Conservation (phyloP, 2,329 filamentous ascomycete genomes). For the Huntiella moniliformis region DNA sequence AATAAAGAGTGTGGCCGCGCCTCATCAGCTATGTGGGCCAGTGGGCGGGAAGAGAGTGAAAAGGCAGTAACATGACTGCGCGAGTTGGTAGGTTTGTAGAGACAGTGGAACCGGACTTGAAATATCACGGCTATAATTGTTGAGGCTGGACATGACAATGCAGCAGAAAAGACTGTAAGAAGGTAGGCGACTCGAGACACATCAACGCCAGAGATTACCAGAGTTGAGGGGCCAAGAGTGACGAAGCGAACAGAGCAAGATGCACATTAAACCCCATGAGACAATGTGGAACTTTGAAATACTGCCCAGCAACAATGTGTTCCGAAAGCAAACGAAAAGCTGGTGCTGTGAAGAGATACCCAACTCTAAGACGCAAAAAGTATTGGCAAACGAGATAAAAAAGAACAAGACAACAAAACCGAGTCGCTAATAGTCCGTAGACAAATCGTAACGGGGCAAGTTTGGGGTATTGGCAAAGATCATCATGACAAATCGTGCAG, state of each 20-base stretch:
- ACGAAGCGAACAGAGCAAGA: neutral
- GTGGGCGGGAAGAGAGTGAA: neutral
- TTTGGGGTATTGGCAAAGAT: neutral
- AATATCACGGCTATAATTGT: neutral
- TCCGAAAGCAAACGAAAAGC: neutral
- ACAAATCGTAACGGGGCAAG: neutral
- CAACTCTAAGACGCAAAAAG: neutral
- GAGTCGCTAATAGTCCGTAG: neutral
- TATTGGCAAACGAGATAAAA: neutral
- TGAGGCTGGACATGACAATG: conserved; percentile 5
- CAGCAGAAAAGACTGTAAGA: conserved; percentile 2
- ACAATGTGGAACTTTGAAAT: conserved; percentile 1
- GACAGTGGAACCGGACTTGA: neutral
- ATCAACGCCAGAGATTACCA: neutral
- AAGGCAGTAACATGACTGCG: neutral
- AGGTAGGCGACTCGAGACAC: neutral
- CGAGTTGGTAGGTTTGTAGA: neutral
- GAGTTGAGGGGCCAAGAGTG: neutral
- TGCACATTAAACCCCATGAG: conserved; percentile 2
- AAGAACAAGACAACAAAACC: neutral
- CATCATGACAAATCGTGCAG: neutral
- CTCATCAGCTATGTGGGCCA: too few species aligned
- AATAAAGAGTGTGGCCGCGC: neutral
- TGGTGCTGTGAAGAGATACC: neutral
- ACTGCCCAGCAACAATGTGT: neutral